Conservation (phyloP, 2,329 filamentous ascomycete genomes). For the Fusarium chuoi region DNA sequence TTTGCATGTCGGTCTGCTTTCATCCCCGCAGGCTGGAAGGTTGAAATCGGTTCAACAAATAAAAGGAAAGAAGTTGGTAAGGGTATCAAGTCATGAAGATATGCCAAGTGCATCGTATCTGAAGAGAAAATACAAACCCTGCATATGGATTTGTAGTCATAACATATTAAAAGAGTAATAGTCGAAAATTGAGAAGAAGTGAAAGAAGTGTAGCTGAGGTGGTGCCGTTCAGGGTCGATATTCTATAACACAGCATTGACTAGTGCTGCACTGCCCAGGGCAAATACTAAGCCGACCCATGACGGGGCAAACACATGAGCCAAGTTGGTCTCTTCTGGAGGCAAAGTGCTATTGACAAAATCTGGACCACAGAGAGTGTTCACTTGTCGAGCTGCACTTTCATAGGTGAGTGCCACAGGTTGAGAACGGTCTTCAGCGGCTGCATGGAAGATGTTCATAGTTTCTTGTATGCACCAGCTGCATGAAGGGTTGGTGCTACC, state of each 20-base stretch:
- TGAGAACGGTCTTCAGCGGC: conserved; percentile 74
- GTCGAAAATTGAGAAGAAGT: neutral
- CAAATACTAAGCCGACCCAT: conserved; percentile 22
- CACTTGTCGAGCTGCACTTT: conserved; percentile 75
- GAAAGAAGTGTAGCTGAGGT: neutral
- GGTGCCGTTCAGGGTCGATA: neutral
- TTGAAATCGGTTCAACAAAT: conserved; percentile 1
- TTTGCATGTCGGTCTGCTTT: conserved; percentile 13
- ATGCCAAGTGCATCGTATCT: conserved; percentile 33
- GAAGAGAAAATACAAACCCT: conserved; percentile 18
- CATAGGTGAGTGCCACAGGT: conserved; percentile 76
- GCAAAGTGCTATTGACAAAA: conserved; percentile 68
- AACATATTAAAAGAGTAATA: conserved; percentile 29
- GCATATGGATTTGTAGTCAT: conserved; percentile 21
- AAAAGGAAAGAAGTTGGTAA: conserved; percentile 12
- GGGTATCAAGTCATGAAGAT: conserved; percentile 45
- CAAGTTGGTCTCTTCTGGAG: conserved; percentile 46
- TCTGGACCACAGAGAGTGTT: conserved; percentile 70
- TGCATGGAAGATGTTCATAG: conserved; percentile 82
- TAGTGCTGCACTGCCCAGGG: conserved; percentile 29
- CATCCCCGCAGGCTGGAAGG: neutral
- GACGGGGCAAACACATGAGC: conserved; percentile 27
- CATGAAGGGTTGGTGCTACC: conserved; percentile 77
- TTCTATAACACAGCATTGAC: conserved; percentile 35
- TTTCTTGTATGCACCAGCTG: conserved; percentile 77